Evolutionary conservation across 257 asterid genomes (phyloP), one percentile per base, ranked within the genome.

Genomic region (Striga asiatica): DNA sequence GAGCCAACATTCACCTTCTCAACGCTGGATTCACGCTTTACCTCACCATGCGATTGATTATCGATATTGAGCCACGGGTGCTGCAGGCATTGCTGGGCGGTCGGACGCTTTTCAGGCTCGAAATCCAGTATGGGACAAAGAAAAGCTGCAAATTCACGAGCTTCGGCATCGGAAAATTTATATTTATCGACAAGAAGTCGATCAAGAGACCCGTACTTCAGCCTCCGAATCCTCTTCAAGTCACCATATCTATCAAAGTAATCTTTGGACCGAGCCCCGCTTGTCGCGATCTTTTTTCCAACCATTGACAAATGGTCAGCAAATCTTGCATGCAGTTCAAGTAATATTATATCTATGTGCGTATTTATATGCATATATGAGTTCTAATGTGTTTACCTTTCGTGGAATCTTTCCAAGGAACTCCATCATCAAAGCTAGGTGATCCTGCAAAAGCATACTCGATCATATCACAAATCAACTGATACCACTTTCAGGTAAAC

Each of bases 351-450:
- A n/a, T n/a, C n/a, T n/a, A n/a, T n/a, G n/a, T n/a, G n/a, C n/a
- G n/a, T n/a, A n/a, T n/a, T n/a, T n/a, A 54, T 10, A 39, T 22
- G 28, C n/a, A 23, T 21, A 23, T 4, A 10, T 0, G 61, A 67
- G 49, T 58, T 28, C 27, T 1, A 41, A 61, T 39, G 31, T 60
- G 58, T 62, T 60, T 60, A 91, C 98, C 97, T 91, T 91, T 60
- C 80, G 75, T 29, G 95, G 94, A 67, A 91, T 91, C 85, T 84
- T 91, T 23, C 97, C 98, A 39, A 91, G 97, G 56, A 91, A 68
- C 74, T 87, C 98, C 97, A 91, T 91, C 97, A 91, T 91, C 74
- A 82, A 64, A 54, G 98, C 98, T 46, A 91, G 97, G 72, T 91
- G 98, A 77, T 91, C 98, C 98, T 88, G 72, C 53, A 64, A 58